phyloP scores from a whole-genome alignment of 2,329 filamentous ascomycete species.

The Verticillium isaacii region DNA sequence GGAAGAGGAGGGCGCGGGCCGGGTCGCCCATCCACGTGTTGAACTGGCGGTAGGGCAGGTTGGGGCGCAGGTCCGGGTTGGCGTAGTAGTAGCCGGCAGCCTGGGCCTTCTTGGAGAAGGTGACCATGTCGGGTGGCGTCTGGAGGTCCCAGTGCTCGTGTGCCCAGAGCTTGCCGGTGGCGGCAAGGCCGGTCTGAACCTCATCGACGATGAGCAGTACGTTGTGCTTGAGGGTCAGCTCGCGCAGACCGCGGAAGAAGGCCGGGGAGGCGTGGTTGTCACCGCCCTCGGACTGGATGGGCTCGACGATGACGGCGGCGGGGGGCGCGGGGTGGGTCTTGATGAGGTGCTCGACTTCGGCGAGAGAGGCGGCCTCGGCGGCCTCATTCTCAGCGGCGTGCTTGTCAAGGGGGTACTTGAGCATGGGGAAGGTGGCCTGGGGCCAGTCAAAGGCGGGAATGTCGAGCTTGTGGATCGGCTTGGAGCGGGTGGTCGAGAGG shows the following conservation, averaged over 20 bases:
- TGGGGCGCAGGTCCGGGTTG: constrained; percentile 73
- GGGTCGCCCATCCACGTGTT: constrained; percentile 98
- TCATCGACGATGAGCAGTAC: constrained; percentile 89
- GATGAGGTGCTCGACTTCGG: constrained; percentile 79
- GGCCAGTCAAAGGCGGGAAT: constrained; percentile 96
- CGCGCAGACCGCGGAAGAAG: constrained; percentile 83
- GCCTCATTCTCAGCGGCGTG: constrained; percentile 75
- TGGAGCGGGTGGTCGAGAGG: constrained; percentile 84
- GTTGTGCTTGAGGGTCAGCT: constrained; percentile 70
- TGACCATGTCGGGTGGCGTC: constrained; percentile 85
- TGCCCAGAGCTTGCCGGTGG: constrained; percentile 93
- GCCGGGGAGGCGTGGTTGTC: constrained; percentile 87
- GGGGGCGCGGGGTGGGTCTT: constrained; percentile 73
- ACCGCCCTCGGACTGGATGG: constrained; percentile 88
- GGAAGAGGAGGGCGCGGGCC: constrained; percentile 77
- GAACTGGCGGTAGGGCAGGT: constrained; percentile 94
- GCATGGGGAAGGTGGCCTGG: constrained; percentile 76
- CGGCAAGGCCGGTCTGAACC: constrained; percentile 89
- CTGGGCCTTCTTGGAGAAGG: constrained; percentile 93
- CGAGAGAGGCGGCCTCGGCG: constrained; percentile 75
- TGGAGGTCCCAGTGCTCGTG: constrained; percentile 89
- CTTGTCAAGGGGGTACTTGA: constrained; percentile 83
- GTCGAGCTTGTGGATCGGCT: constrained; percentile 91
- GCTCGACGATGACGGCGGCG: constrained; percentile 80
- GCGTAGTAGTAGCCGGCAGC: constrained; percentile 90